Percentiles rank a stretch among this genome's conserved stretches.
These are phyloP conservation scores for Echinosphaeria canescens DNA, from an alignment of 2,329 filamentous ascomycete genomes.

Conservation along the genomic window DNA sequence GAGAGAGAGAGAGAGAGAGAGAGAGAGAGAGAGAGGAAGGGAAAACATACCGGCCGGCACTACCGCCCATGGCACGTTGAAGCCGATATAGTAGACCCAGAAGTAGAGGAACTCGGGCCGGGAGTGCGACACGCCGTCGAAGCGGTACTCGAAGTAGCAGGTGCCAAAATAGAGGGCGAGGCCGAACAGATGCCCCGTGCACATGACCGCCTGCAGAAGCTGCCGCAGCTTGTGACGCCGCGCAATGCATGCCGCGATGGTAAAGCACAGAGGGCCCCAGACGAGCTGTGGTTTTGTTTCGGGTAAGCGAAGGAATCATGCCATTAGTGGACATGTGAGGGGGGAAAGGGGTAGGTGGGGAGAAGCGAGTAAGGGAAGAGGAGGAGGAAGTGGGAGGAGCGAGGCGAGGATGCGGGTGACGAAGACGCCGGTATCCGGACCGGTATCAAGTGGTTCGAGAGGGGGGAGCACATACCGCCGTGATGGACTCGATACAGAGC, in stretches of 20 bases:
- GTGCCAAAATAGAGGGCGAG: slow-evolving; percentile 41
- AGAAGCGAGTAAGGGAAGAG: neutral
- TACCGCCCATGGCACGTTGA: slow-evolving; percentile 37
- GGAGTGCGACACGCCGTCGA: slow-evolving; percentile 24
- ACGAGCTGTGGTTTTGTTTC: slow-evolving; percentile 16
- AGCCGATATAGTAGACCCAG: slow-evolving; percentile 39
- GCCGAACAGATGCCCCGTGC: slow-evolving; percentile 35
- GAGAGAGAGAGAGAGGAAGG: too few species aligned
- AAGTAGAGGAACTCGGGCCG: slow-evolving; percentile 38
- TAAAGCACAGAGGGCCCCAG: slow-evolving; percentile 36
- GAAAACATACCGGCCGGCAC: slow-evolving; percentile 27
- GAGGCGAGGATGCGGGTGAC: neutral
- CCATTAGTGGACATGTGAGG: too few species aligned
- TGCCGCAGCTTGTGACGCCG: slow-evolving; percentile 19
- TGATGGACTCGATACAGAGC: slow-evolving; percentile 71
- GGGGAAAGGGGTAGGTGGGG: neutral
- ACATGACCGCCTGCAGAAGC: slow-evolving; percentile 25
- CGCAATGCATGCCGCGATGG: slow-evolving; percentile 22
- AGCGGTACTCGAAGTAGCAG: slow-evolving; percentile 22
- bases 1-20: neutral
- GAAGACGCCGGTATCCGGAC: neutral
- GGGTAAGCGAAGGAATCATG: neutral
- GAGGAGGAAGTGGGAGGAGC: slow-evolving; percentile 3
- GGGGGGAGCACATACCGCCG: slow-evolving; percentile 43
- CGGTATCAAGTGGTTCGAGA: too few species aligned